These are phyloP conservation scores for Zymoseptoria pseudotritici DNA, from an alignment of 2,329 filamentous ascomycete genomes.

Conservation along the genomic window DNA sequence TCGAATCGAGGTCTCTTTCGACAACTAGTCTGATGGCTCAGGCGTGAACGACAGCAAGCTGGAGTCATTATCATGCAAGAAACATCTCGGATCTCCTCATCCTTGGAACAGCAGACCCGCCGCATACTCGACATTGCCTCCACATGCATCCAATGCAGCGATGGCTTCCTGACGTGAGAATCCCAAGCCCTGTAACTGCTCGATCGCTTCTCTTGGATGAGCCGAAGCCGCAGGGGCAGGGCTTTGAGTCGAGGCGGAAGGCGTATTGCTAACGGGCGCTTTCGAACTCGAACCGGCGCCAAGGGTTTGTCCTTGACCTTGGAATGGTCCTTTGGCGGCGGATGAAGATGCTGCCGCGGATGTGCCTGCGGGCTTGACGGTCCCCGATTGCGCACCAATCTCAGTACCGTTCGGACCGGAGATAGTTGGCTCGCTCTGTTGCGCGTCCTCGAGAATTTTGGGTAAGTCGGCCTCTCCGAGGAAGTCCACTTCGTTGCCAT, in stretches of 20 bases:
- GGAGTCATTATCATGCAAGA: not conserved
- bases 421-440: constrained; percentile 73
- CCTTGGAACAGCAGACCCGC: constrained; percentile 62
- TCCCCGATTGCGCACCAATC: constrained; percentile 76
- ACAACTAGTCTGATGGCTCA: not conserved
- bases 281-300: constrained; percentile 18
- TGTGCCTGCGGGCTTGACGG: constrained; percentile 52
- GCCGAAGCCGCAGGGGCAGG: constrained; percentile 6
- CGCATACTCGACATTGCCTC: constrained; percentile 82
- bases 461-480: constrained; percentile 90
- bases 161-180: constrained; percentile 70
- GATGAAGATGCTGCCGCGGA: constrained; percentile 27
- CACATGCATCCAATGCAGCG: constrained; percentile 71
- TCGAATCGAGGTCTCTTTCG: not conserved
- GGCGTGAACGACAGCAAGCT: not conserved
- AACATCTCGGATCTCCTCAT: not conserved
- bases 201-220: constrained; percentile 59
- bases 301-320: constrained; percentile 27
- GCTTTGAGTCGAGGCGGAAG: constrained; percentile 9
- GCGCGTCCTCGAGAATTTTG: constrained; percentile 65
- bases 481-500: constrained; percentile 76
- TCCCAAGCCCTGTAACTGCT: constrained; percentile 69
- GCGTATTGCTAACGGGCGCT: constrained; percentile 9
- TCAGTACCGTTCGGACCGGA: constrained; percentile 81
- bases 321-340: constrained; percentile 21